Conservation (phyloP, 2,329 filamentous ascomycete species). For the Calonectria fujianensis region DNA sequence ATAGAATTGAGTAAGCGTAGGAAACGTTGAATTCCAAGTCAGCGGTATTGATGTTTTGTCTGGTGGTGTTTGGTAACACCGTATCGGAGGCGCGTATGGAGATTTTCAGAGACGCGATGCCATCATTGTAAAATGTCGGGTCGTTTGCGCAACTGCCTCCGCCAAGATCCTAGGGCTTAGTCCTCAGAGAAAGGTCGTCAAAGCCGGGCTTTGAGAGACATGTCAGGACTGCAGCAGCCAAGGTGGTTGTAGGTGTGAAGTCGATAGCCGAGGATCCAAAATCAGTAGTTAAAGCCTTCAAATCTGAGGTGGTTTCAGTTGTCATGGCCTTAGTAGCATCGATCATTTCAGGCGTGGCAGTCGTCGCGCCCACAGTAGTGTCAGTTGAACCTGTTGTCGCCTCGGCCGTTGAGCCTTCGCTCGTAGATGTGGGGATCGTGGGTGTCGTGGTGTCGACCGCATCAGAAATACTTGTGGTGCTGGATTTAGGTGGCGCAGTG, state of each 20-base stretch:
- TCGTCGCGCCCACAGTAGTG: neutral
- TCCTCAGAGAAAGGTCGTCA: neutral
- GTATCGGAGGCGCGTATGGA: neutral
- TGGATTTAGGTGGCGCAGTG: neutral
- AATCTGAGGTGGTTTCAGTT: neutral
- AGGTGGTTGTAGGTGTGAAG: neutral
- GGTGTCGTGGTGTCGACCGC: neutral
- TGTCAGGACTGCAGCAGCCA: neutral
- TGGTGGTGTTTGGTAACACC: neutral
- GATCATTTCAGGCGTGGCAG: neutral
- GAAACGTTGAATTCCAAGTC: neutral
- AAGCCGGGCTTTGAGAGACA: neutral
- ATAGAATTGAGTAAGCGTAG: neutral
- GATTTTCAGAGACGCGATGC: slow-evolving; percentile 5
- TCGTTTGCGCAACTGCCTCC: neutral
- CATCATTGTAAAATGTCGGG: neutral
- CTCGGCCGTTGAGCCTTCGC: neutral
- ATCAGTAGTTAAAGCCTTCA: neutral
- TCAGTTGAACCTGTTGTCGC: neutral
- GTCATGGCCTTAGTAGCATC: neutral
- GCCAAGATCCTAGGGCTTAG: neutral
- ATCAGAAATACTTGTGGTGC: neutral
- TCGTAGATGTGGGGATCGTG: neutral
- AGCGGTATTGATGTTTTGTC: neutral
- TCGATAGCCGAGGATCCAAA: neutral